A percentile compares a stretch with the other conserved stretches of the same genome.
These are phyloP conservation scores for Cystobasidium pallidum DNA, from an alignment of 1,284 basidiomycete species.

Conservation along the genomic window DNA sequence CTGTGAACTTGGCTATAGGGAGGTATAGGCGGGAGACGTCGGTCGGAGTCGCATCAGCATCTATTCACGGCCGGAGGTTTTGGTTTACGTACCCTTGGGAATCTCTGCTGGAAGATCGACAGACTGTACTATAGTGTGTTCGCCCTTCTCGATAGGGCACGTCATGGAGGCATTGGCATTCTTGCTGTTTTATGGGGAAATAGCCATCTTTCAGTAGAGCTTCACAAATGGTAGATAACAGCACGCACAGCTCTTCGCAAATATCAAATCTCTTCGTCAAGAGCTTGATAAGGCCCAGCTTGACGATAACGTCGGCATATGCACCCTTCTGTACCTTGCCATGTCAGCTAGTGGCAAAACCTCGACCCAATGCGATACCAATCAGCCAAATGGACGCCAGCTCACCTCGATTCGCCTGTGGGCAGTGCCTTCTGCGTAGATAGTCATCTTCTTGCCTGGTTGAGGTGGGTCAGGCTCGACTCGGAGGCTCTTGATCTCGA, in stretches of 20 bases:
- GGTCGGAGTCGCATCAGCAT: neutral
- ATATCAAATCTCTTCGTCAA: conserved; percentile 79
- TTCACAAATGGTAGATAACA: neutral
- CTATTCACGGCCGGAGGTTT: neutral
- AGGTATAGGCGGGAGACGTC: neutral
- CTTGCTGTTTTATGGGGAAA: conserved; percentile 58
- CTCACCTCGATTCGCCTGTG: conserved; percentile 68
- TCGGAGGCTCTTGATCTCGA: conserved; percentile 66
- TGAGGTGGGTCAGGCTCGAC: conserved; percentile 79
- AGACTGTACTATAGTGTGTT: conserved; percentile 73
- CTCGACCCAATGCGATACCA: no score
- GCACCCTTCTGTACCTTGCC: conserved; percentile 77
- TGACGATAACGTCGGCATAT: conserved; percentile 81
- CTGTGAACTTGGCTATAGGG: conserved; percentile 76
- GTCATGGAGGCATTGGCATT: conserved; percentile 71
- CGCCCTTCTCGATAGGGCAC: conserved; percentile 75
- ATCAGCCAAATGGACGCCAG: neutral
- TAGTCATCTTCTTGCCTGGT: conserved; percentile 78
- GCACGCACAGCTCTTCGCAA: conserved; percentile 86
- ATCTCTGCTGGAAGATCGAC: conserved; percentile 86
- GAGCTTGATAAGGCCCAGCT: conserved; percentile 83
- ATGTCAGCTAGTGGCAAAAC: no score
- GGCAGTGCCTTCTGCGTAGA: conserved; percentile 71
- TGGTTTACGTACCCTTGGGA: conserved; percentile 73
- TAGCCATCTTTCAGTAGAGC: neutral